phyloP scores from a whole-genome alignment of 306 rosid species.

The Sicyos baderoa region DNA sequence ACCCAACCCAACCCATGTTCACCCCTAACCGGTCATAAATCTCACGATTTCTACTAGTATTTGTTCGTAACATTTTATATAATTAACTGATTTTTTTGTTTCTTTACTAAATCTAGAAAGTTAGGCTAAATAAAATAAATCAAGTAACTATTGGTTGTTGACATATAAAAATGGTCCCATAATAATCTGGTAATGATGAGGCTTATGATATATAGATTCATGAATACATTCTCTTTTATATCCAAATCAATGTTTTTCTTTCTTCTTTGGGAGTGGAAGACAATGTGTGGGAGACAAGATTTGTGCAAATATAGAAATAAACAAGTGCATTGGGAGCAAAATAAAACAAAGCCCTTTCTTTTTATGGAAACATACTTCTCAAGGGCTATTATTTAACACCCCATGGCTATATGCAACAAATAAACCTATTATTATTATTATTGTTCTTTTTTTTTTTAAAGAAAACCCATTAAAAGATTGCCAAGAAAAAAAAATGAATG shows the following conservation, averaged over 20 bases:
- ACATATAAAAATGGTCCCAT: background rate
- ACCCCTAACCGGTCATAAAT: too few relatives aligned
- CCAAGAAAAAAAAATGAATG: too few relatives aligned
- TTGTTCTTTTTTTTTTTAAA: too few relatives aligned
- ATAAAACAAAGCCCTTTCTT: background rate
- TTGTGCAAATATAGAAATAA: background rate
- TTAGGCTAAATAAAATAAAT: background rate
- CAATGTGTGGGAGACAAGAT: conserved; percentile 11
- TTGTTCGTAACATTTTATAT: background rate
- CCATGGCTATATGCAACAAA: too few relatives aligned
- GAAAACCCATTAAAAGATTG: too few relatives aligned
- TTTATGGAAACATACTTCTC: background rate
- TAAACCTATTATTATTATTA: too few relatives aligned
- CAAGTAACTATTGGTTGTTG: background rate
- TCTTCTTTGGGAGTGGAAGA: background rate
- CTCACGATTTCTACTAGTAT: too few relatives aligned
- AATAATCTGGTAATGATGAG: conserved; percentile 2
- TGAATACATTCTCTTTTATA: background rate
- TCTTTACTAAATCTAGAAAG: background rate
- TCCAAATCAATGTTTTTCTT: background rate
- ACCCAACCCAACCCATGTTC: too few relatives aligned
- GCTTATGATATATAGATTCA: background rate
- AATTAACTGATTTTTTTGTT: background rate
- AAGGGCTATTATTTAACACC: too few relatives aligned
- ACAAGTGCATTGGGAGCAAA: background rate